These are phyloP conservation scores for Naganishia friedmannii DNA, from an alignment of 768 basidiomycete genomes.

Conservation along the genomic window DNA sequence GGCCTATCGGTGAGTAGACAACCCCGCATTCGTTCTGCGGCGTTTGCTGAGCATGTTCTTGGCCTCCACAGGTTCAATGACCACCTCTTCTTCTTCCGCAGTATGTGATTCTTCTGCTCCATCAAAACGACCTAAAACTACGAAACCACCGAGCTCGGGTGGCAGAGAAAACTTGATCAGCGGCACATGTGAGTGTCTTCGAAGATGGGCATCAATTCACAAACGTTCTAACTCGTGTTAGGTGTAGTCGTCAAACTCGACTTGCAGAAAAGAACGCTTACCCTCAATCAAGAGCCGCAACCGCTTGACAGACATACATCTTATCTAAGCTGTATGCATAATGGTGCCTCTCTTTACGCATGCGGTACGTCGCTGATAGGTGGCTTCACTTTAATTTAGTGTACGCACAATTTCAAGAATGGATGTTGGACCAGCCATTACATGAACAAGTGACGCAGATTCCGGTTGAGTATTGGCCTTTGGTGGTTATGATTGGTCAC, in stretches of 20 bases:
- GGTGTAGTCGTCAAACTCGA: slow-evolving; percentile 11
- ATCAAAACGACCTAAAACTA: slow-evolving; percentile 1
- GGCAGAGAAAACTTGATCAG: background rate
- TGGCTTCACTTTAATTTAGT: background rate
- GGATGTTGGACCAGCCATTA: slow-evolving; percentile 8
- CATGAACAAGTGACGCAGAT: slow-evolving; percentile 1
- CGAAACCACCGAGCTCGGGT: background rate
- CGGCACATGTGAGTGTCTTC: slow-evolving; percentile 6
- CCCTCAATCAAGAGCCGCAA: slow-evolving; percentile 18
- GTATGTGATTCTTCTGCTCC: background rate
- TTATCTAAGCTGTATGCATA: background rate
- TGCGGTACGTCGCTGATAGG: background rate
- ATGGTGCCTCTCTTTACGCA: background rate
- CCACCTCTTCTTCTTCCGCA: background rate
- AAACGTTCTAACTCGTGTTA: background rate
- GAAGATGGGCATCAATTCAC: no score
- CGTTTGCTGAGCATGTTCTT: background rate
- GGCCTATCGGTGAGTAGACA: background rate
- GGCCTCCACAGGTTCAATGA: background rate
- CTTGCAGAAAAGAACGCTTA: background rate
- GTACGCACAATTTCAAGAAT: slow-evolving; percentile 14
- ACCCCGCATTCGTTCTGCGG: background rate
- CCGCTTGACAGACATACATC: slow-evolving; percentile 18
- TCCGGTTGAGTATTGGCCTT: slow-evolving; percentile 20
- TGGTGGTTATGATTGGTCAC: slow-evolving; percentile 32